Evolutionary conservation across 768 basidiomycete genomes (phyloP).

Genomic region (Cystofilobasidium macerans): DNA sequence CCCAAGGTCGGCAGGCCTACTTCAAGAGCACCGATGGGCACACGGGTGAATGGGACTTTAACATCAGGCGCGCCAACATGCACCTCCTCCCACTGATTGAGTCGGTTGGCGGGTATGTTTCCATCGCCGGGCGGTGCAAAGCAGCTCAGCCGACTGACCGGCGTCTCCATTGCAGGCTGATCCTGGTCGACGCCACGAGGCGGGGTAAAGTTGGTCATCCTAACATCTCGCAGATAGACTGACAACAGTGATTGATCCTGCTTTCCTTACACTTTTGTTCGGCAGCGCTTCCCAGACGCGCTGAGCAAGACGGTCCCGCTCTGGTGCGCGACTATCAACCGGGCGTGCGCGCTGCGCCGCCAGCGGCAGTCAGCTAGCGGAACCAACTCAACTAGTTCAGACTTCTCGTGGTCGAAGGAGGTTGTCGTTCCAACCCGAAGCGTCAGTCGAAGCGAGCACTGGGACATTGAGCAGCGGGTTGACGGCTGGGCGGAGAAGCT

Average conservation of each 20-base stretch:
- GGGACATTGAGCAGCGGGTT: slow-evolving; percentile 58
- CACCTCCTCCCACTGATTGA: slow-evolving; percentile 55
- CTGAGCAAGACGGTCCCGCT: slow-evolving; percentile 86
- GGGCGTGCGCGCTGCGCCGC: slow-evolving; percentile 8
- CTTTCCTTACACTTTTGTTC: too few species aligned
- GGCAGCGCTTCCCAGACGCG: slow-evolving; percentile 71
- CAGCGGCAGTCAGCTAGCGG: slow-evolving; percentile 51
- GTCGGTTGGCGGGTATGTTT: slow-evolving; percentile 51
- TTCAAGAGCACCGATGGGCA: slow-evolving; percentile 90
- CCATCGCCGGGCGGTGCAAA: background rate
- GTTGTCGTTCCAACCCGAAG: slow-evolving; percentile 60
- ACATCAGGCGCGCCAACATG: slow-evolving; percentile 69
- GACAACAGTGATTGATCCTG: background rate
- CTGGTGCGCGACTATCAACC: slow-evolving; percentile 48
- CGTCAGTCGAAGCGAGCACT: slow-evolving; percentile 54
- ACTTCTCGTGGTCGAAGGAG: slow-evolving; percentile 46
- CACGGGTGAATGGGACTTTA: slow-evolving; percentile 65
- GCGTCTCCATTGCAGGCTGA: slow-evolving; percentile 44
- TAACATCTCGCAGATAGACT: too few species aligned
- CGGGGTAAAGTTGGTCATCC: slow-evolving; percentile 52
- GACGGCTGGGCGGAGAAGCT: slow-evolving; percentile 60
- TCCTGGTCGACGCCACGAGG: slow-evolving; percentile 85
- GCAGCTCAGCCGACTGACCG: background rate
- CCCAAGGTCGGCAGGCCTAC: slow-evolving; percentile 48
- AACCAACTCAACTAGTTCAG: slow-evolving; percentile 27